Percentiles rank a stretch among this genome's conserved stretches.
Conservation (phyloP, 2,329 filamentous ascomycete species). For the Pseudogymnoascus sp. region DNA sequence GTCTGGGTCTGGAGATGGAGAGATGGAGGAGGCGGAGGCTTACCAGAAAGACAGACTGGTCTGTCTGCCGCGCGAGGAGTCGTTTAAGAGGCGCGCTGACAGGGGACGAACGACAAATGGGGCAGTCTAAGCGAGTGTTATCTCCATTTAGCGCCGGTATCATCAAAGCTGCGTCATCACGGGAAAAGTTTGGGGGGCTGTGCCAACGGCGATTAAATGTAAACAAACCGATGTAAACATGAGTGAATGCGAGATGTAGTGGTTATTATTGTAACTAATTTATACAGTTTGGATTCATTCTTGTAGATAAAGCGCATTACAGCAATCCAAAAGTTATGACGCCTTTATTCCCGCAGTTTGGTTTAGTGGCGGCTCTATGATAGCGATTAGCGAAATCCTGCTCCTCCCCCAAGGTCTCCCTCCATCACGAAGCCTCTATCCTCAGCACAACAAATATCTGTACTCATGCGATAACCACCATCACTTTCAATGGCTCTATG, state of each 20-base stretch:
- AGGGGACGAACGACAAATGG: constrained; percentile 1
- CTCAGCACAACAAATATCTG: background rate
- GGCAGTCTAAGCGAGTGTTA: constrained; percentile 10
- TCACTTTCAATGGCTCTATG: background rate
- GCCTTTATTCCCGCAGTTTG: background rate
- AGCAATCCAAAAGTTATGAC: background rate
- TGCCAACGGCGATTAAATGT: background rate
- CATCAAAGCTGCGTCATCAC: constrained; percentile 8
- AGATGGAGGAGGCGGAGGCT: constrained; percentile 11
- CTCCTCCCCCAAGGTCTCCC: constrained; percentile 1
- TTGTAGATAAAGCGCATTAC: background rate
- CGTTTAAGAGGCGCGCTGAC: constrained; percentile 10
- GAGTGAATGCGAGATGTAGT: background rate
- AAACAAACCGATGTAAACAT: constrained; percentile 4
- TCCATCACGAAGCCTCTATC: background rate
- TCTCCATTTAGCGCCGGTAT: constrained; percentile 9
- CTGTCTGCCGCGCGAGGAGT: constrained; percentile 5
- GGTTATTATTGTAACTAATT: background rate
- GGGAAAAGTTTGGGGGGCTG: constrained; percentile 1
- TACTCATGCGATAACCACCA: background rate
- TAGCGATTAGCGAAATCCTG: constrained; percentile 8
- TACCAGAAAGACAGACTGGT: constrained; percentile 9
- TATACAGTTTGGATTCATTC: background rate
- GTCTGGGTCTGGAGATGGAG: background rate
- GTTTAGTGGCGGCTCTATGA: constrained; percentile 3